phyloP scores from a whole-genome alignment of 805 yeast species.

The Blastobotrys muscicola region DNA sequence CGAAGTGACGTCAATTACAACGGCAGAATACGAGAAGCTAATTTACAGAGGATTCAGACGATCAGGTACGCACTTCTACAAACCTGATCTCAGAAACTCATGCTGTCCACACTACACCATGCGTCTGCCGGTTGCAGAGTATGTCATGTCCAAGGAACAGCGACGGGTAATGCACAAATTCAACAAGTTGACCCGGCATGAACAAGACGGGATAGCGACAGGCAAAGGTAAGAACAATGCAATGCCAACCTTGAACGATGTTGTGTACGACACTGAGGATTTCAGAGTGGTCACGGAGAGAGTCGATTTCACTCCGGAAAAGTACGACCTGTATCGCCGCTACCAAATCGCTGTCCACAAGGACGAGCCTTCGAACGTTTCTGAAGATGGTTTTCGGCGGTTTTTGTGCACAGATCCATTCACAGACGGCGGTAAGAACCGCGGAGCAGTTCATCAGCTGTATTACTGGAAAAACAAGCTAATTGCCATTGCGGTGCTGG shows the following conservation, averaged over 20 bases:
- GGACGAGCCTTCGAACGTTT: slow-evolving; percentile 42
- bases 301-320: slow-evolving; percentile 44
- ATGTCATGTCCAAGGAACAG: slow-evolving; percentile 54
- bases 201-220: neutral
- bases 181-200: slow-evolving; percentile 12
- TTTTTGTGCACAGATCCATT: slow-evolving; percentile 71
- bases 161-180: slow-evolving; percentile 58
- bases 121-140: slow-evolving; percentile 42
- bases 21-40: slow-evolving; percentile 48
- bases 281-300: slow-evolving; percentile 42
- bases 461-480: slow-evolving; percentile 55
- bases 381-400: slow-evolving; percentile 41
- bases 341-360: slow-evolving; percentile 68
- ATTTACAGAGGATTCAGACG: slow-evolving; percentile 72
- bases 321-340: slow-evolving; percentile 40
- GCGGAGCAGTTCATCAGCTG: slow-evolving; percentile 71
- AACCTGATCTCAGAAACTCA: slow-evolving; percentile 56
- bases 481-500: slow-evolving; percentile 69
- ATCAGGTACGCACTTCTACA: slow-evolving; percentile 60
- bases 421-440: neutral
- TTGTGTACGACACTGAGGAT: slow-evolving; percentile 33
- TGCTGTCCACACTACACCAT: slow-evolving; percentile 80
- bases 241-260: slow-evolving; percentile 25
- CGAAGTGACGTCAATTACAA: slow-evolving; percentile 36
- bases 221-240: slow-evolving; percentile 16